Conservation (phyloP, 1,284 basidiomycete species). For the Papiliotrema fonsecae region DNA sequence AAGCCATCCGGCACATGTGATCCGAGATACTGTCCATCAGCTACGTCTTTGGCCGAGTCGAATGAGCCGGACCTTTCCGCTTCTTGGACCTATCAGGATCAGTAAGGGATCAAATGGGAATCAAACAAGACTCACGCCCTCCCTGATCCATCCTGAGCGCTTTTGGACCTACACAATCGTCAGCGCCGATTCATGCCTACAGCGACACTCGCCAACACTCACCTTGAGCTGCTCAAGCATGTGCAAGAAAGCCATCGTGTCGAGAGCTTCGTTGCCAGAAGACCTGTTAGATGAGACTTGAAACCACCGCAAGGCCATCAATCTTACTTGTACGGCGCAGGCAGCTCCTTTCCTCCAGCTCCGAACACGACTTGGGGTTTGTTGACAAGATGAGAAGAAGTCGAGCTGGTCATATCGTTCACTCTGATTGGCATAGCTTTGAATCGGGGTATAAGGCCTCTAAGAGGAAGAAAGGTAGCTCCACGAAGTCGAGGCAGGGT, state of each 20-base stretch:
- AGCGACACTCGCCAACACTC: not conserved
- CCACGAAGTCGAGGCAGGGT: not conserved
- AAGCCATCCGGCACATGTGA: slow-evolving; percentile 96
- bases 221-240: slow-evolving; percentile 83
- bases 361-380: slow-evolving; percentile 15
- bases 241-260: slow-evolving; percentile 83
- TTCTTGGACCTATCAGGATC: slow-evolving; percentile 58
- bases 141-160: slow-evolving; percentile 87
- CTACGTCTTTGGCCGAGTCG: not conserved
- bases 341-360: slow-evolving; percentile 40
- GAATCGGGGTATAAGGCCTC: too few relatives aligned
- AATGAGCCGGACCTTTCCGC: slow-evolving; percentile 63
- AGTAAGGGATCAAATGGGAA: slow-evolving; percentile 2
- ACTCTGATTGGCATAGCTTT: slow-evolving; percentile 6
- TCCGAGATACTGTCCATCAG: slow-evolving; percentile 69
- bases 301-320: not conserved
- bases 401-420: not conserved
- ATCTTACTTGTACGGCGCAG: slow-evolving; percentile 41
- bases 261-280: slow-evolving; percentile 56
- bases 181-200: not conserved
- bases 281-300: slow-evolving; percentile 56
- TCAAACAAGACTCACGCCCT: slow-evolving; percentile 55
- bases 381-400: slow-evolving; percentile 3
- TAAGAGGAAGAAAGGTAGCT: too few relatives aligned
- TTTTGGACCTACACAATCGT: slow-evolving; percentile 69